phyloP scores from a whole-genome alignment of 805 yeast genomes.

The Candida odintsovae region DNA sequence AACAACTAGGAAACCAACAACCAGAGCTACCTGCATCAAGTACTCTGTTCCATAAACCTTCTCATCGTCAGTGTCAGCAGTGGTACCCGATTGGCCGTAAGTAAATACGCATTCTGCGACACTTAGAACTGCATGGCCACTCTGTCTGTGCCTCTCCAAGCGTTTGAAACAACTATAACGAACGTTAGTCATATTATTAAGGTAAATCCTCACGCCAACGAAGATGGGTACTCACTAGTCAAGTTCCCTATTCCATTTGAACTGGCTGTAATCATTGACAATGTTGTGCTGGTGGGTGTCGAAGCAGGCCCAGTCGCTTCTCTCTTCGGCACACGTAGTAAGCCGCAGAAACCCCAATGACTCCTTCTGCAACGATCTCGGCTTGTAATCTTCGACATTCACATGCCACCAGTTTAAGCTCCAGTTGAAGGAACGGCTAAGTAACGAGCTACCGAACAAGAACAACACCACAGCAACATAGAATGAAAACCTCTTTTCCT shows the following conservation, averaged over 20 bases:
- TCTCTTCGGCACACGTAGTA: neutral
- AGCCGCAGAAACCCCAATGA: neutral
- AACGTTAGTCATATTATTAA: neutral
- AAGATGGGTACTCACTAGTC: neutral
- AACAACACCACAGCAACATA: neutral
- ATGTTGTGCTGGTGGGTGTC: neutral
- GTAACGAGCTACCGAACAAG: neutral
- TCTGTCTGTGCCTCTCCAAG: neutral
- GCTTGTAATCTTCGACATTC: neutral
- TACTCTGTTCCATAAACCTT: neutral
- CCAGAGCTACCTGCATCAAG: too few relatives aligned
- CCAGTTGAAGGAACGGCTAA: neutral
- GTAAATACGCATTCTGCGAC: neutral
- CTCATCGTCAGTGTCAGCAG: neutral
- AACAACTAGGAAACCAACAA: neutral
- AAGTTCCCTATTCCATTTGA: neutral
- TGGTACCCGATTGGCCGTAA: neutral
- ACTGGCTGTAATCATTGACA: neutral
- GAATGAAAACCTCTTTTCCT: neutral
- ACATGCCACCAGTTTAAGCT: neutral
- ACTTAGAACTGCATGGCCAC: neutral
- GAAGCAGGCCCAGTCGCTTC: neutral
- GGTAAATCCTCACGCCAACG: too few relatives aligned
- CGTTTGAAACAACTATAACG: neutral
- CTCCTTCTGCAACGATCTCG: neutral